Evolutionary conservation across 441 rosid genomes (phyloP).

Genomic region (Flueggea neowawraea): DNA sequence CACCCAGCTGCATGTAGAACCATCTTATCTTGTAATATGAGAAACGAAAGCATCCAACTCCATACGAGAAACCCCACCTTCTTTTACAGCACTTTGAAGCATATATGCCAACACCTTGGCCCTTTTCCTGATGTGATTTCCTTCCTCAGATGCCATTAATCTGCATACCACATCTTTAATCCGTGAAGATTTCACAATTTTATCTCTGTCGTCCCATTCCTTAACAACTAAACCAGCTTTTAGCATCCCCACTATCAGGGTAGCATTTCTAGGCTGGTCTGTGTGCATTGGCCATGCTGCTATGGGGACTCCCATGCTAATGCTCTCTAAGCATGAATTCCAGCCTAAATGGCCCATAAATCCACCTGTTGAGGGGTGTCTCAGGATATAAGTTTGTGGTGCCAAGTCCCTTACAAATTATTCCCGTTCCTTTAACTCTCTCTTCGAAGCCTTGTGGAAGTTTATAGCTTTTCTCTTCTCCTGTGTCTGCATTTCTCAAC

Average conservation of each 20-base stretch:
- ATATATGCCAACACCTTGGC: constrained; percentile 27
- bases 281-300: constrained; percentile 66
- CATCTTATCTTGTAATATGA: constrained; percentile 28
- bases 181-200: constrained; percentile 14
- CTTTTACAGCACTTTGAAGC: neutral
- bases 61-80: constrained; percentile 39
- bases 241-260: constrained; percentile 37
- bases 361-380: constrained; percentile 42
- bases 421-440: constrained; percentile 27
- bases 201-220: constrained; percentile 29
- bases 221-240: constrained; percentile 30
- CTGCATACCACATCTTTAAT: constrained; percentile 28
- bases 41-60: constrained; percentile 48
- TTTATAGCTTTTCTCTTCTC: constrained; percentile 10
- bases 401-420: constrained; percentile 53
- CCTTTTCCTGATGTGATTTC: constrained; percentile 37
- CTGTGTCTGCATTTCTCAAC: constrained; percentile 45
- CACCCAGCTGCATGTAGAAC: too few relatives aligned
- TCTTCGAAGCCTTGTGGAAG: constrained; percentile 42
- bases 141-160: constrained; percentile 45
- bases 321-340: constrained; percentile 68
- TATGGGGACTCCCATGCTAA: constrained; percentile 51
- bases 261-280: constrained; percentile 51
- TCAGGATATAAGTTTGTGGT: constrained; percentile 51
- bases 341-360: constrained; percentile 63